Evolutionary conservation across 75 land plant species (phyloP).

Genomic region (Cunninghamia lanceolata): DNA sequence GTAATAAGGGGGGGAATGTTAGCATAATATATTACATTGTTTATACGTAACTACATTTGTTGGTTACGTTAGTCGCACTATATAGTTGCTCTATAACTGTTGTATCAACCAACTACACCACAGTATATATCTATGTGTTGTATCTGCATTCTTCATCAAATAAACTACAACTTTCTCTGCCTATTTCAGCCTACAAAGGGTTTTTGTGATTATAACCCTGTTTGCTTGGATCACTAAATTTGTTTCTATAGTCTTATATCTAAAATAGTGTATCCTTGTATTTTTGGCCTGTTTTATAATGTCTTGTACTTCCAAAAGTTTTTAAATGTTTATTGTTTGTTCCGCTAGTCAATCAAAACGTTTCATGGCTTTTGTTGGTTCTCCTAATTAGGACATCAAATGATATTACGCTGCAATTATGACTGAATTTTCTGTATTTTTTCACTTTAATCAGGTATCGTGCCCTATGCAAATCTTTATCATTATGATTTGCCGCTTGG

Average conservation of each 20-base stretch:
- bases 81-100: no score
- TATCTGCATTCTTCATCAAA: no score
- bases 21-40: no score
- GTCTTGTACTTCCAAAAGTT: background rate
- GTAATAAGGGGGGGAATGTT: no score
- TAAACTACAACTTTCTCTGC: no score
- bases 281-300: background rate
- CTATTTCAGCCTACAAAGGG: background rate
- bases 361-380: background rate
- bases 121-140: no score
- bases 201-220: background rate
- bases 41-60: no score
- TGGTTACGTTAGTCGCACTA: no score
- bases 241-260: background rate
- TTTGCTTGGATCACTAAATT: background rate
- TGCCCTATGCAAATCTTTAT: constrained; percentile 79
- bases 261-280: background rate
- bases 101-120: no score
- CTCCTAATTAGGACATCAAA: background rate
- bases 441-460: constrained; percentile 42
- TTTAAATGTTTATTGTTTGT: background rate
- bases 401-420: background rate
- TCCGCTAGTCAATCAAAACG: background rate
- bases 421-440: background rate
- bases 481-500: constrained; percentile 77